Percentiles rank a stretch among this genome's conserved stretches.
Conservation (phyloP, 257 asterid species). For the Prunella vulgaris region DNA sequence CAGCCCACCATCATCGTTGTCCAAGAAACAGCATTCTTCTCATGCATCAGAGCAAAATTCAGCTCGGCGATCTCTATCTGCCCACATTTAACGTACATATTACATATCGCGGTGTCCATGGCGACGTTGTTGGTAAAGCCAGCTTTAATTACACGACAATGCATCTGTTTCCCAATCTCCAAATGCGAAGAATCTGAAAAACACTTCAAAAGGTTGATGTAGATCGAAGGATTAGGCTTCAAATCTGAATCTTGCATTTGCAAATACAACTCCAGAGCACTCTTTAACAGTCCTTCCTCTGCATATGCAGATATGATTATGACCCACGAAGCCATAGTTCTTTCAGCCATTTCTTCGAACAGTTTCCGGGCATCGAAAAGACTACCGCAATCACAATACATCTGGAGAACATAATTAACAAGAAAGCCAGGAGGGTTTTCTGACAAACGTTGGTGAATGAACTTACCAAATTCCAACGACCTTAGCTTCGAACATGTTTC, state of each 20-base stretch:
- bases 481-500: conserved; percentile 34
- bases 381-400: conserved; percentile 44
- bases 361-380: conserved; percentile 33
- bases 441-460: conserved; percentile 26
- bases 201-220: conserved; percentile 31
- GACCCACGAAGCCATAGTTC: conserved; percentile 36
- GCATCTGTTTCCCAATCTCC: conserved; percentile 46
- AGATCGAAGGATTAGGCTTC: conserved; percentile 22
- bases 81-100: conserved; percentile 47
- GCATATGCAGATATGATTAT: conserved; percentile 42
- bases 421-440: conserved; percentile 31
- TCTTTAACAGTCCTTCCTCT: conserved; percentile 26
- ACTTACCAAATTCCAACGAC: conserved; percentile 34
- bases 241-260: conserved; percentile 23
- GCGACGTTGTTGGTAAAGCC: conserved; percentile 34
- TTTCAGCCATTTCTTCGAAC: conserved; percentile 46
- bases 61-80: conserved; percentile 30
- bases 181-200: conserved; percentile 25
- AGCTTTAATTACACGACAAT: conserved; percentile 38
- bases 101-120: conserved; percentile 37
- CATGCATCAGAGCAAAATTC: conserved; percentile 32
- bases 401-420: conserved; percentile 20
- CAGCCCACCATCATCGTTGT: conserved; percentile 52
- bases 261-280: conserved; percentile 31
- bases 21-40: conserved; percentile 41